These are phyloP conservation scores for Lojkania enalia DNA, from an alignment of 2,329 filamentous ascomycete genomes.

Conservation along the genomic window DNA sequence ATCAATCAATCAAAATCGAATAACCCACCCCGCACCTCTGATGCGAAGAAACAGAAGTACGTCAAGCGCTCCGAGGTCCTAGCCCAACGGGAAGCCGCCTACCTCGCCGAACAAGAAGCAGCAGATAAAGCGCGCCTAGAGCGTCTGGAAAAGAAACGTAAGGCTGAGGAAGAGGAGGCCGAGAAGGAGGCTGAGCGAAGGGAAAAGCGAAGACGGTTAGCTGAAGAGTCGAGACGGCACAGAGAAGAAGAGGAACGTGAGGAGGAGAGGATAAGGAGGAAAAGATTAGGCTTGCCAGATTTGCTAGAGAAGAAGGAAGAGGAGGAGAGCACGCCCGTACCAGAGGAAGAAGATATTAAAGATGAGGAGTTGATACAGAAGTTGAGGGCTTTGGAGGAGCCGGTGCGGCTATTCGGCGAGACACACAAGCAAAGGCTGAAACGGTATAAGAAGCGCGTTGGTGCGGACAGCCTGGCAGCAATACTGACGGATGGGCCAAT, in stretches of 20 bases:
- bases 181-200: slow-evolving; percentile 70
- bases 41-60: slow-evolving; percentile 64
- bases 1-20: slow-evolving; percentile 82
- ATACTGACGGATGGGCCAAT: slow-evolving; percentile 75
- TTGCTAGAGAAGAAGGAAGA: slow-evolving; percentile 57
- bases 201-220: slow-evolving; percentile 78
- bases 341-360: slow-evolving; percentile 63
- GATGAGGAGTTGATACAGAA: slow-evolving; percentile 71
- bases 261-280: slow-evolving; percentile 72
- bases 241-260: slow-evolving; percentile 73
- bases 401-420: slow-evolving; percentile 79
- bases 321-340: slow-evolving; percentile 45
- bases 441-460: slow-evolving; percentile 68
- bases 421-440: slow-evolving; percentile 68
- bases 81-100: slow-evolving; percentile 76
- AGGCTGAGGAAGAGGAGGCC: slow-evolving; percentile 82
- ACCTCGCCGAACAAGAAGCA: slow-evolving; percentile 77
- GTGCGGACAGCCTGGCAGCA: slow-evolving; percentile 46
- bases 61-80: slow-evolving; percentile 84
- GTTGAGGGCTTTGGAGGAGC: slow-evolving; percentile 73
- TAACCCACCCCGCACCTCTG: slow-evolving; percentile 45
- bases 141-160: slow-evolving; percentile 76
- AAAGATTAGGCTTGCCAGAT: slow-evolving; percentile 79
- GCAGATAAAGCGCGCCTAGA: slow-evolving; percentile 72
- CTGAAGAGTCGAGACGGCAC: slow-evolving; percentile 73